These are phyloP conservation scores for Boletus rubescentipes DNA, from an alignment of 768 basidiomycete genomes.

Conservation along the genomic window DNA sequence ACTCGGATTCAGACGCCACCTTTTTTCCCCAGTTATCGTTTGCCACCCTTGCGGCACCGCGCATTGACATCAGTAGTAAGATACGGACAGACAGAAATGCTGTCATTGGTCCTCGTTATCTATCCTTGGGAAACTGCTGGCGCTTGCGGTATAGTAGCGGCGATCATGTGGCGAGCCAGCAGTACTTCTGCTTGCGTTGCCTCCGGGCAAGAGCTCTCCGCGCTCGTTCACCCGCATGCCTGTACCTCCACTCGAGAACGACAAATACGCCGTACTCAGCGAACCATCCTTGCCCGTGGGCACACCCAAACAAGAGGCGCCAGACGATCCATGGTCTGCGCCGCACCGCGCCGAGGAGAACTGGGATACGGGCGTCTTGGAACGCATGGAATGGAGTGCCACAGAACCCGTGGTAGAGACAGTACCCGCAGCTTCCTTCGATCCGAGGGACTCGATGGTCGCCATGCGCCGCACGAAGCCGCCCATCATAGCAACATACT, in stretches of 20 bases:
- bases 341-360: slow-evolving; percentile 28
- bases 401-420: slow-evolving; percentile 33
- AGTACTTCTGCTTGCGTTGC: background rate
- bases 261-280: slow-evolving; percentile 26
- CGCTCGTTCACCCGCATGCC: slow-evolving; percentile 27
- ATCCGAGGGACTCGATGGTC: slow-evolving; percentile 77
- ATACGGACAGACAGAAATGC: background rate
- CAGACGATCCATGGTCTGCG: slow-evolving; percentile 8
- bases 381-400: slow-evolving; percentile 29
- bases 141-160: slow-evolving; percentile 18
- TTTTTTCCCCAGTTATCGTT: background rate
- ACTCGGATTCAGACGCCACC: background rate
- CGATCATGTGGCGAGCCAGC: slow-evolving; percentile 11
- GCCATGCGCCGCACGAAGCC: slow-evolving; percentile 72
- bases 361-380: slow-evolving; percentile 19
- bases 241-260: slow-evolving; percentile 24
- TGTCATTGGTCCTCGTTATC: slow-evolving; percentile 9
- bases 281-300: slow-evolving; percentile 10
- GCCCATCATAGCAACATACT: slow-evolving; percentile 58
- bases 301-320: background rate
- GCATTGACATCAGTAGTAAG: background rate
- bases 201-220: slow-evolving; percentile 22
- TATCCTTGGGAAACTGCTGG: slow-evolving; percentile 8
- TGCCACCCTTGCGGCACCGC: background rate
- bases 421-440: slow-evolving; percentile 45